Evolutionary conservation across 371 early-diverging fungal genomes (phyloP).

Genomic region (Cladochytrium tenue): DNA sequence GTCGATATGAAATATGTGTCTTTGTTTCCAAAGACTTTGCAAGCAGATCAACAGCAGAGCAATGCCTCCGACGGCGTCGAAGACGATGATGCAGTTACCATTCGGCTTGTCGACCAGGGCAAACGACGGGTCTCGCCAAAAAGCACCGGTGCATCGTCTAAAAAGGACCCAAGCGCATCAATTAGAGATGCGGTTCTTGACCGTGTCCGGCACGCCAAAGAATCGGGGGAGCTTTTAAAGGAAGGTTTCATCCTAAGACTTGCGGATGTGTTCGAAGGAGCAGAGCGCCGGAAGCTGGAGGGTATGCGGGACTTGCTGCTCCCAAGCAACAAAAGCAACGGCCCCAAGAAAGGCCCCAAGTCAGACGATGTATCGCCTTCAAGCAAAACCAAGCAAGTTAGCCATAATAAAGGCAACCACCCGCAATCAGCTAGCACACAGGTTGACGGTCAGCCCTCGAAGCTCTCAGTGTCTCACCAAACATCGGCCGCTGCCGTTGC

Average conservation of each 20-base stretch:
- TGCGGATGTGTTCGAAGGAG: constrained; percentile 23
- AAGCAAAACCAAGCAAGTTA: neutral
- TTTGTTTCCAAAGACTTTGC: constrained; percentile 34
- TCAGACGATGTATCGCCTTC: neutral
- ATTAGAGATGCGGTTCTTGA: constrained; percentile 10
- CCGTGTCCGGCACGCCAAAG: constrained; percentile 7
- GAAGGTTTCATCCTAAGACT: constrained; percentile 12
- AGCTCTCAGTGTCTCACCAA: neutral
- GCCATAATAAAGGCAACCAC: constrained; percentile 1
- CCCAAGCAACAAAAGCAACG: neutral
- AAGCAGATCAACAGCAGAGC: neutral
- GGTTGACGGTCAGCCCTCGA: constrained; percentile 3
- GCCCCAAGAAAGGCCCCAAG: neutral
- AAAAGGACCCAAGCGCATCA: neutral
- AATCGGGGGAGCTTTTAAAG: constrained; percentile 13
- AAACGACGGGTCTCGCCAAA: neutral
- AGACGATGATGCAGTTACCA: neutral
- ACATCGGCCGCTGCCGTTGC: neutral
- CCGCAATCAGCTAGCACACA: neutral
- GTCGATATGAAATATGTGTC: constrained; percentile 48
- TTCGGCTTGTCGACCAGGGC: neutral
- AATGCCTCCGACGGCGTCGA: neutral
- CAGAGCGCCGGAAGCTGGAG: constrained; percentile 1
- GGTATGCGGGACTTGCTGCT: neutral
- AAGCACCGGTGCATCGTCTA: neutral